Conservation (phyloP, 768 basidiomycete species). For the Holtermanniella nyarrowii region DNA sequence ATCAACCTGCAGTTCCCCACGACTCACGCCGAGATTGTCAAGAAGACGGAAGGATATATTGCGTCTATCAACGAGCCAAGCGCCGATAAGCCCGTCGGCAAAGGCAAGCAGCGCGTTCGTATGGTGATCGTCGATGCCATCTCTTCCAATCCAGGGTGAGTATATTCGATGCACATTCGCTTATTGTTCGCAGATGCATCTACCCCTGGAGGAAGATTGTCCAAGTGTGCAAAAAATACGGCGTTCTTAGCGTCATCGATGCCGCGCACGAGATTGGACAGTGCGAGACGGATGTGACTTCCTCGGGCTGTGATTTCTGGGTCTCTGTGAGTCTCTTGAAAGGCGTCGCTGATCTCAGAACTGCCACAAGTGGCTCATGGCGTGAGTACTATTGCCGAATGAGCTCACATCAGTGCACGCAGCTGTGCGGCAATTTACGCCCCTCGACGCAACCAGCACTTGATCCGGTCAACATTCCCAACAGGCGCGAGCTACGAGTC, state of each 20-base stretch:
- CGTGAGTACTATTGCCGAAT: conserved; percentile 7
- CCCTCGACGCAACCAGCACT: conserved; percentile 46
- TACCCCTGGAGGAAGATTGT: conserved; percentile 67
- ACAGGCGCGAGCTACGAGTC: conserved; percentile 33
- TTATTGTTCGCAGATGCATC: conserved; percentile 37
- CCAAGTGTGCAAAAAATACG: conserved; percentile 53
- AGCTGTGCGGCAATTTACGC: conserved; percentile 64
- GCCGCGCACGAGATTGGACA: conserved; percentile 72
- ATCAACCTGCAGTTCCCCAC: conserved; percentile 52
- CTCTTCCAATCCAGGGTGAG: conserved; percentile 50
- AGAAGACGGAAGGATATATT: conserved; percentile 23
- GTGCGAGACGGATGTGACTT: conserved; percentile 50
- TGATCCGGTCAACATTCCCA: conserved; percentile 28
- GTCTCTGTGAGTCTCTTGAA: conserved; percentile 49
- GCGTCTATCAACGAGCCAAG: conserved; percentile 18
- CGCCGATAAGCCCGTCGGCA: conserved; percentile 8
- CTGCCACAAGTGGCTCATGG: conserved; percentile 74
- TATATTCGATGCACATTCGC: background rate
- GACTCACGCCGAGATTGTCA: conserved; percentile 51
- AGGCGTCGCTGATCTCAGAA: conserved; percentile 46
- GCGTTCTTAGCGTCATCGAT: conserved; percentile 61
- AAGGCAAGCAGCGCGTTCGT: conserved; percentile 44
- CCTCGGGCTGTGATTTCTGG: conserved; percentile 63
- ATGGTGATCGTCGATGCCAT: conserved; percentile 64
- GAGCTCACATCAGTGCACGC: conserved; percentile 44